These are phyloP conservation scores for Naganishia randhawae DNA, from an alignment of 768 basidiomycete species.

Conservation along the genomic window DNA sequence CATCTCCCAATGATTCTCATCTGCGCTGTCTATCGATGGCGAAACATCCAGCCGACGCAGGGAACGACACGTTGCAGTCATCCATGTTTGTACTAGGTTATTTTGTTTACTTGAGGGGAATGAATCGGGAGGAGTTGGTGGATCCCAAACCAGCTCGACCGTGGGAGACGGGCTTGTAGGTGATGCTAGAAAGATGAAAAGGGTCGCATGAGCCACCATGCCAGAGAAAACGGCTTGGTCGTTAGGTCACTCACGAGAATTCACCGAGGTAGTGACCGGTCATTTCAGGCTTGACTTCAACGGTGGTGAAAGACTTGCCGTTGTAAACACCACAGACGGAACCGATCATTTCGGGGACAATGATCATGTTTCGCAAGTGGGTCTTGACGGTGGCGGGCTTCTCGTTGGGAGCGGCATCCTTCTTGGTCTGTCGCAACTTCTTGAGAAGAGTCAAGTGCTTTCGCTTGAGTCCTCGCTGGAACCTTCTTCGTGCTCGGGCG, in stretches of 20 bases:
- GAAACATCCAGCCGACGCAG: background rate
- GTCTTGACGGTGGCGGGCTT: constrained; percentile 99
- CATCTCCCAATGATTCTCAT: background rate
- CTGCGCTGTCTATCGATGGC: constrained; percentile 3
- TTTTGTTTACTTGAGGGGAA: constrained; percentile 85
- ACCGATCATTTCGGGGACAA: constrained; percentile 99
- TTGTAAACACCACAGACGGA: constrained; percentile 92
- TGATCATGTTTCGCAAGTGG: constrained; percentile 98
- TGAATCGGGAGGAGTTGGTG: constrained; percentile 64
- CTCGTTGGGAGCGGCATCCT: constrained; percentile 97
- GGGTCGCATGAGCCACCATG: constrained; percentile 42
- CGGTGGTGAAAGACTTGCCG: constrained; percentile 57
- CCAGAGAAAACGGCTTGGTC: constrained; percentile 55
- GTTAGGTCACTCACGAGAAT: constrained; percentile 48
- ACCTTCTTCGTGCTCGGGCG: constrained; percentile 95
- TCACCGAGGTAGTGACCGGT: constrained; percentile 98
- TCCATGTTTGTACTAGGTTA: constrained; percentile 13
- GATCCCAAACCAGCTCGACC: constrained; percentile 98
- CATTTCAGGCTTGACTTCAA: constrained; percentile 99
- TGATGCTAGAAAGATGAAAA: constrained; percentile 55
- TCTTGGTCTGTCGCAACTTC: constrained; percentile 99
- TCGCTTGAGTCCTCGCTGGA: constrained; percentile 98
- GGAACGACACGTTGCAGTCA: background rate
- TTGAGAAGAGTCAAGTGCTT: constrained; percentile 98
- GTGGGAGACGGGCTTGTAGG: constrained; percentile 98